Base-by-base conservation (phyloP, 1,284 basidiomycete genomes). In the Boletus albobrunnescens region DNA sequence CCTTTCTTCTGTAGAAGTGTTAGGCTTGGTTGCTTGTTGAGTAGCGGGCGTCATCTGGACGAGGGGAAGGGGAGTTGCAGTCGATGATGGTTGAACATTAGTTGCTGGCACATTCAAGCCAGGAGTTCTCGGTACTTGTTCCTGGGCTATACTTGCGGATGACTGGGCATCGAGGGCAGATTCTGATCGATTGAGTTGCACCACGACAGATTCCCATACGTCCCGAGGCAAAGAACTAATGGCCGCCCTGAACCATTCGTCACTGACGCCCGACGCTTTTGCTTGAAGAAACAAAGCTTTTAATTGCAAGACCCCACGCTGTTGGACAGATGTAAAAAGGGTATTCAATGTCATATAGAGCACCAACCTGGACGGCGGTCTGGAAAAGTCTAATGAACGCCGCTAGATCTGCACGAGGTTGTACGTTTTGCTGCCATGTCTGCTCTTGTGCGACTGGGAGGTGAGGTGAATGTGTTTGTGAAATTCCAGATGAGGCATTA, bases 331-430 rank as follows among this genome's bases (percentile, higher is more conserved):
- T 35, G 19, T 62, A 24, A 58, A 40, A 31, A 46, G 26, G 22
- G 16, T 0, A 10, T 22, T 8, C 19, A 36, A 44, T 14, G 30
- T 27, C 19, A 7, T 46, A 48, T n/a, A 24, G 41, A 41, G 36
- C 13, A 50, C 64, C 5, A 43, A 64, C 62, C 36, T 54, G 45
- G 8, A 52, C 39, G 12, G 47, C 59, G 1, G 11, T 24, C 33
- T 63, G 66, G 26, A 64, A 68, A 27, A 37, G 35, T 23, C 45
- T 50, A 16, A 52, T 43, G 19, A 67, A 67, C n/a, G 16, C 41
- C 12, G 49, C 49, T 46, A 50, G 46, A 40, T 53, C 53, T 4
- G 14, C 14, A 11, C n/a, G 37, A 31, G 20, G 19, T 16, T 42
- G 49, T 30, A 36, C 19, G 3, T 14, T 35, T 3, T 14, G 44